phyloP scores from a whole-genome alignment of 1,139 yeast species.

The Saccharomyces hybrid region DNA sequence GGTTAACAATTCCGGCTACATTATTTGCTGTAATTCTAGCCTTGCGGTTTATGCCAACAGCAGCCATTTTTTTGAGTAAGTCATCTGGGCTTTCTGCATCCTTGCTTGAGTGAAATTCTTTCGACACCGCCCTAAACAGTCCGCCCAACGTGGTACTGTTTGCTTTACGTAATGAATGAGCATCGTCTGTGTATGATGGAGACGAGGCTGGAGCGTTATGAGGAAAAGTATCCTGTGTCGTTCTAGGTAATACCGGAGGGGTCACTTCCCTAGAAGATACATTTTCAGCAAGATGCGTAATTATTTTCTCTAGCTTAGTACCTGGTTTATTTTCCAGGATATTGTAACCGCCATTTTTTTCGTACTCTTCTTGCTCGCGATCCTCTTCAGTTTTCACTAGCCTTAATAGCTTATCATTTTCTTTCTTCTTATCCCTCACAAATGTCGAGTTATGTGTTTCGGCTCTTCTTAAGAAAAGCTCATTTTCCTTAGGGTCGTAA shows the following conservation, averaged over 20 bases:
- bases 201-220: slow-evolving; percentile 8
- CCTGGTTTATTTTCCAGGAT: slow-evolving; percentile 34
- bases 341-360: slow-evolving; percentile 27
- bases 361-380: slow-evolving; percentile 26
- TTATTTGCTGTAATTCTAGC: slow-evolving; percentile 39
- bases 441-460: background rate
- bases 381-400: slow-evolving; percentile 14
- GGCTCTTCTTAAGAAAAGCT: background rate
- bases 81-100: slow-evolving; percentile 25
- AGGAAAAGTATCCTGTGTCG: slow-evolving; percentile 23
- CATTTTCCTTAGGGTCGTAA: slow-evolving; percentile 4
- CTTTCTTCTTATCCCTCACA: slow-evolving; percentile 1
- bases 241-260: slow-evolving; percentile 11
- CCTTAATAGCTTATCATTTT: slow-evolving; percentile 4
- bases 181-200: slow-evolving; percentile 3
- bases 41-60: slow-evolving; percentile 35
- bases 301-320: slow-evolving; percentile 28
- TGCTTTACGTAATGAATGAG: background rate
- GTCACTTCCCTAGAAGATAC: background rate
- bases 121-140: slow-evolving; percentile 18
- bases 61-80: slow-evolving; percentile 29
- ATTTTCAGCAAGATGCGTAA: slow-evolving; percentile 15
- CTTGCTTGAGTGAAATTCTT: slow-evolving; percentile 14
- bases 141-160: slow-evolving; percentile 1
- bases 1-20: slow-evolving; percentile 36